Evolutionary conservation across 139 green algal species (phyloP).

Genomic region (Parachlorella kessleri): DNA sequence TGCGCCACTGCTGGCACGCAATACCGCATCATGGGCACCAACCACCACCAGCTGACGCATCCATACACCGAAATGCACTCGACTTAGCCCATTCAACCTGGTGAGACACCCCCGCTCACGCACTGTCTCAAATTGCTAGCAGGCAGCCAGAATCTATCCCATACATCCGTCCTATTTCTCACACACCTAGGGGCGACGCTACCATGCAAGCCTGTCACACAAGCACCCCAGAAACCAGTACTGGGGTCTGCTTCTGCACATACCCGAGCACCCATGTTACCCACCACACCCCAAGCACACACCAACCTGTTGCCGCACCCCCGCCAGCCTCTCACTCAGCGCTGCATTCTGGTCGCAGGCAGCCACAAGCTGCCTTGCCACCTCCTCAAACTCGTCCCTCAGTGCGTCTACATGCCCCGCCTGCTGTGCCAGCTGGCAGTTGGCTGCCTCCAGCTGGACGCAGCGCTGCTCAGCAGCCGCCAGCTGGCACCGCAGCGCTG

Average conservation of each 20-base stretch:
- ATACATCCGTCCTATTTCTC: no score
- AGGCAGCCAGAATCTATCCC: no score
- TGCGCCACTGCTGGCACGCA: no score
- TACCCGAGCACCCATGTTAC: no score
- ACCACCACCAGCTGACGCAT: no score
- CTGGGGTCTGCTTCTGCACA: not conserved
- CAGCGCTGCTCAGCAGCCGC: not conserved
- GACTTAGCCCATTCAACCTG: no score
- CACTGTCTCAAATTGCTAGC: no score
- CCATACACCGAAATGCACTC: no score
- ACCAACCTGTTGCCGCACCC: conserved; percentile 4
- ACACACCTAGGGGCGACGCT: no score
- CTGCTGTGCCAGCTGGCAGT: not conserved
- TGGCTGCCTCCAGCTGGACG: not conserved
- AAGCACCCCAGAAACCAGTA: not conserved
- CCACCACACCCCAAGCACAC: not conserved
- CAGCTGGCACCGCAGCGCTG: not conserved
- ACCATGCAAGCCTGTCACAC: no score
- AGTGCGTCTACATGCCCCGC: not conserved
- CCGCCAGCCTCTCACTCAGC: conserved; percentile 15
- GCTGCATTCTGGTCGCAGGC: conserved; percentile 27
- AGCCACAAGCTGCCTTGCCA: conserved; percentile 11
- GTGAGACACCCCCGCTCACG: no score
- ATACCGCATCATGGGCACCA: no score
- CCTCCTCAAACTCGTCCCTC: not conserved